Conservation (phyloP, 2,329 filamentous ascomycete genomes). For the Geosmithia morbida region DNA sequence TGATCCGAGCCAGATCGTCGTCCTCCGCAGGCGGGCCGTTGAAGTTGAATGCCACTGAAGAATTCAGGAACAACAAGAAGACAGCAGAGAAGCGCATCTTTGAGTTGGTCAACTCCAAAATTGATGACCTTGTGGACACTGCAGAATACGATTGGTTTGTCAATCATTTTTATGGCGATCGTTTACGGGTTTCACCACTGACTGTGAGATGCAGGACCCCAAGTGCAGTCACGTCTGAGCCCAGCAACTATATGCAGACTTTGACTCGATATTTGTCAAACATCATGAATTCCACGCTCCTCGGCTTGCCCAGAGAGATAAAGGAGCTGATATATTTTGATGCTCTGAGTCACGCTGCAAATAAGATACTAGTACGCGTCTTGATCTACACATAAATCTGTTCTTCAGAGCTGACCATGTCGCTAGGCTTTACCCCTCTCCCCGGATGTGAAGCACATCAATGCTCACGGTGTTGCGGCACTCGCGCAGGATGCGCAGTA, state of each 20-base stretch:
- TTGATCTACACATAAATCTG: neutral
- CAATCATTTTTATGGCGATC: conserved; percentile 5
- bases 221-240: conserved; percentile 49
- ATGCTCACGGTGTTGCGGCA: conserved; percentile 68
- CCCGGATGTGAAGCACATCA: conserved; percentile 69
- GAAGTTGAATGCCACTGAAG: conserved; percentile 66
- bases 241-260: conserved; percentile 91
- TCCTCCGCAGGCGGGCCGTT: conserved; percentile 69
- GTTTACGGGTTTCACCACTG: neutral
- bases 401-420: conserved; percentile 1
- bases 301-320: conserved; percentile 88
- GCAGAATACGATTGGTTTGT: conserved; percentile 87
- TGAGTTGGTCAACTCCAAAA: conserved; percentile 96
- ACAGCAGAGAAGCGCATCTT: conserved; percentile 96
- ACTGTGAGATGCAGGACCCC: conserved; percentile 26
- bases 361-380: conserved; percentile 57
- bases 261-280: conserved; percentile 85
- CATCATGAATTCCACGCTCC: conserved; percentile 89
- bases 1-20: conserved; percentile 74
- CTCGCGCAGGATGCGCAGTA: conserved; percentile 75
- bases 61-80: conserved; percentile 85
- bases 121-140: conserved; percentile 91
- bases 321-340: conserved; percentile 98
- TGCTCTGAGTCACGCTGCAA: conserved; percentile 78
- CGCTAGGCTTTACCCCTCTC: conserved; percentile 61